Conservation (phyloP, 1,284 basidiomycete species). For the Ceratobasidium sp. region DNA sequence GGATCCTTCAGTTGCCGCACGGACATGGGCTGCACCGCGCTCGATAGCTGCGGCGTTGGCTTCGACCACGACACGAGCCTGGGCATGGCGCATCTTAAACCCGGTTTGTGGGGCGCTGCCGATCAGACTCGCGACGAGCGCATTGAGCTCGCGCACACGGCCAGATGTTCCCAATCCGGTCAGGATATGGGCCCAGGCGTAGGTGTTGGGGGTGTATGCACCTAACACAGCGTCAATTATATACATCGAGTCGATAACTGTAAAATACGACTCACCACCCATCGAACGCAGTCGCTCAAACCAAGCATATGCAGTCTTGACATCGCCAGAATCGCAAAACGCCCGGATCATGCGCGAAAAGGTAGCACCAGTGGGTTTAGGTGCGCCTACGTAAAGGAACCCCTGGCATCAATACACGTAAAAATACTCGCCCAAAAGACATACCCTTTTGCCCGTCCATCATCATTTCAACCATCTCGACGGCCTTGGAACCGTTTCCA, state of each 20-base stretch:
- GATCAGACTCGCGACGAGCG: slow-evolving; percentile 56
- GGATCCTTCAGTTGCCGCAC: neutral
- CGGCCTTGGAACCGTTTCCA: slow-evolving; percentile 67
- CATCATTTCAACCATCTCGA: slow-evolving; percentile 78
- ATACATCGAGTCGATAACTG: neutral
- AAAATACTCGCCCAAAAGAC: slow-evolving; percentile 37
- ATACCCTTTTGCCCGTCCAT: slow-evolving; percentile 58
- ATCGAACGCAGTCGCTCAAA: slow-evolving; percentile 61
- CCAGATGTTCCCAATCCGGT: slow-evolving; percentile 59
- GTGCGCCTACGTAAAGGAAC: slow-evolving; percentile 55
- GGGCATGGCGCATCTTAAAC: slow-evolving; percentile 49
- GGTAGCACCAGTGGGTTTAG: slow-evolving; percentile 66
- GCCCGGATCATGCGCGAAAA: slow-evolving; percentile 71
- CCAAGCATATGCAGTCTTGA: slow-evolving; percentile 72
- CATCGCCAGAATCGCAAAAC: slow-evolving; percentile 69
- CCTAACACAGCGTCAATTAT: slow-evolving; percentile 52
- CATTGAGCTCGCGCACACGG: slow-evolving; percentile 63
- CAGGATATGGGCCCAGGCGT: slow-evolving; percentile 63
- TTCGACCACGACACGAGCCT: slow-evolving; percentile 48
- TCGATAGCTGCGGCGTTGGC: slow-evolving; percentile 55
- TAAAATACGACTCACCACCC: slow-evolving; percentile 45
- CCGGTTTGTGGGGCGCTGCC: slow-evolving; percentile 51
- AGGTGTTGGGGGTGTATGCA: slow-evolving; percentile 57
- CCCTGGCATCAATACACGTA: neutral
- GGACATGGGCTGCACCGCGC: slow-evolving; percentile 39